A percentile compares a stretch with the other conserved stretches of the same genome.
Conservation (phyloP, 2,329 filamentous ascomycete species). For the Ceratocystis eucalypticola region DNA sequence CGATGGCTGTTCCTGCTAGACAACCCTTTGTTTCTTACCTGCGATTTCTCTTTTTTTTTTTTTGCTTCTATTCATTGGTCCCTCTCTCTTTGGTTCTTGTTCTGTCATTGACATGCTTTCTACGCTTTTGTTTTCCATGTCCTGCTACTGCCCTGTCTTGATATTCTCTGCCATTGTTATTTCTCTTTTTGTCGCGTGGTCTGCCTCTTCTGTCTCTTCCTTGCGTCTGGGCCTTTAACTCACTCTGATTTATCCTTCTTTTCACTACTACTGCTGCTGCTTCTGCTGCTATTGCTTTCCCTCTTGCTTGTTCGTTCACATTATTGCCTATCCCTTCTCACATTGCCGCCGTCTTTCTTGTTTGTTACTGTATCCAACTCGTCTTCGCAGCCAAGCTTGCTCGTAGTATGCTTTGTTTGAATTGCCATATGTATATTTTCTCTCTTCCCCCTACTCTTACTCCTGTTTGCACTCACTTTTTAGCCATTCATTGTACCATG, state of each 20-base stretch:
- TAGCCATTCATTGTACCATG: too few species aligned
- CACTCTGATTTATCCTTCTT: neutral
- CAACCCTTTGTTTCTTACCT: neutral
- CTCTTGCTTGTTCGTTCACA: neutral
- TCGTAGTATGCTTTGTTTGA: too few species aligned
- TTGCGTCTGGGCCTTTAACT: neutral
- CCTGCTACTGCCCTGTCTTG: neutral
- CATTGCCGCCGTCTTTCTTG: too few species aligned
- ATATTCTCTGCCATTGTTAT: neutral
- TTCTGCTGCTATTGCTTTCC: neutral
- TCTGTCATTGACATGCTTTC: neutral
- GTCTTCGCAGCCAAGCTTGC: too few species aligned
- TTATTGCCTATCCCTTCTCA: too few species aligned
- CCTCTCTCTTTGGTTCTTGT: neutral
- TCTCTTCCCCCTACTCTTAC: too few species aligned
- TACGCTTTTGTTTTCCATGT: neutral
- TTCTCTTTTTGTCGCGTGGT: slow-evolving; percentile 4
- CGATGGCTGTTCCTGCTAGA: slow-evolving; percentile 78
- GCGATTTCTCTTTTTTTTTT: neutral
- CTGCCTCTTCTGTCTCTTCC: neutral
- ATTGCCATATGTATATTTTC: too few species aligned
- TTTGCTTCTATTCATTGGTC: neutral
- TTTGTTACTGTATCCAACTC: too few species aligned
- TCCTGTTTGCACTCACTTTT: too few species aligned
- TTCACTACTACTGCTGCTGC: neutral